Conservation (phyloP, 352 stramenopile genomes). For the Globisporangium echinulatum region DNA sequence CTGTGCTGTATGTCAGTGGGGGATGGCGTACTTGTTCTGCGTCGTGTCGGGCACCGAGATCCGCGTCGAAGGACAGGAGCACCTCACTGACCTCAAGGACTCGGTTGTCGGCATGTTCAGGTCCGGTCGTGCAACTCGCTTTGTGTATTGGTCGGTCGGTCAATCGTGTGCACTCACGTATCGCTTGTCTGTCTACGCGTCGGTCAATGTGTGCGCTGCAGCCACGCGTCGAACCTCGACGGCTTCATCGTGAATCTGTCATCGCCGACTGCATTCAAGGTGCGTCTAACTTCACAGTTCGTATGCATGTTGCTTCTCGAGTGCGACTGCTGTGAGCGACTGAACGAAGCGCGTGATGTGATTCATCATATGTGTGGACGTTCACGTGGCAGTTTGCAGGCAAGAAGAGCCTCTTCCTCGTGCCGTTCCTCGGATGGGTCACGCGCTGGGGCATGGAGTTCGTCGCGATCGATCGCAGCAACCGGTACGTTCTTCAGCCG, state of each 20-base stretch:
- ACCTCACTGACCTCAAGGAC: slow-evolving; percentile 47
- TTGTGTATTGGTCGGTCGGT: neutral
- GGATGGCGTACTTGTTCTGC: slow-evolving; percentile 33
- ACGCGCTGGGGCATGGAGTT: slow-evolving; percentile 74
- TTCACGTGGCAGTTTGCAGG: slow-evolving; percentile 46
- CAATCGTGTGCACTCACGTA: too few relatives aligned
- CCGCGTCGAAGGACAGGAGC: slow-evolving; percentile 39
- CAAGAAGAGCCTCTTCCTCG: slow-evolving; percentile 82
- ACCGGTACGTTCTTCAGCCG: slow-evolving; percentile 26
- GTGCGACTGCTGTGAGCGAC: too few relatives aligned
- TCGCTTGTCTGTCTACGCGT: neutral
- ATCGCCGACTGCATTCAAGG: slow-evolving; percentile 67
- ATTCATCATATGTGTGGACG: neutral
- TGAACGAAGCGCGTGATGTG: too few relatives aligned
- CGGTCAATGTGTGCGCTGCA: slow-evolving; percentile 3
- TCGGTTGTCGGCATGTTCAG: slow-evolving; percentile 82
- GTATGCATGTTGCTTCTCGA: too few relatives aligned
- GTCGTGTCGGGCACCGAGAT: slow-evolving; percentile 44
- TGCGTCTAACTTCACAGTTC: slow-evolving; percentile 5
- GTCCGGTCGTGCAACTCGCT: slow-evolving; percentile 16
- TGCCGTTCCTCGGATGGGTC: slow-evolving; percentile 72
- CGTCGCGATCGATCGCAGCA: slow-evolving; percentile 72
- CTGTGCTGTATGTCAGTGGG: slow-evolving; percentile 6
- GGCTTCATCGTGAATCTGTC: slow-evolving; percentile 75
- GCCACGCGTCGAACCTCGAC: slow-evolving; percentile 80